These are phyloP conservation scores for Starmerella vitae DNA, from an alignment of 805 yeast genomes.

Conservation along the genomic window DNA sequence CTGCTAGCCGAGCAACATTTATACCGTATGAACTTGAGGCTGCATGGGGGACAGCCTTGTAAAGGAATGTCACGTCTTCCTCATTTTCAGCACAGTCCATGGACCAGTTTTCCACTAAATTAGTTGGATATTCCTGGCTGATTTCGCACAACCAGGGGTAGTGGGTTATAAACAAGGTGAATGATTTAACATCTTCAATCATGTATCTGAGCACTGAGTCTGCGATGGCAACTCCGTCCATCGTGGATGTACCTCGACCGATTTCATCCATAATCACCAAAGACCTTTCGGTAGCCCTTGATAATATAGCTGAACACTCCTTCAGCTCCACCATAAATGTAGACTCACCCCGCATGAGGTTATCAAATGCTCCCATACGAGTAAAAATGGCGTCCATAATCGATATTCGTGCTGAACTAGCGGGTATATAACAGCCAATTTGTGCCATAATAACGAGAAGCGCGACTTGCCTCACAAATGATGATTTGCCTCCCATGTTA, in stretches of 20 bases:
- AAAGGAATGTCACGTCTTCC: conserved; percentile 36
- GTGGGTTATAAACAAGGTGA: conserved; percentile 73
- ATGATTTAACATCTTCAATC: conserved; percentile 33
- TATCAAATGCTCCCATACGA: conserved; percentile 70
- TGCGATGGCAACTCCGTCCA: conserved; percentile 75
- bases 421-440: conserved; percentile 65
- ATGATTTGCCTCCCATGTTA: conserved; percentile 79
- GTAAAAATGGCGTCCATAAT: conserved; percentile 47
- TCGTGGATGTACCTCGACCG: conserved; percentile 61
- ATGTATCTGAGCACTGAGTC: conserved; percentile 54
- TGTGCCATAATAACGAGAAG: conserved; percentile 59
- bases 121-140: conserved; percentile 29
- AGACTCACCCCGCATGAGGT: conserved; percentile 59
- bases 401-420: conserved; percentile 45
- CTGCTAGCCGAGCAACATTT: conserved; percentile 70
- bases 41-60: conserved; percentile 37
- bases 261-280: conserved; percentile 60
- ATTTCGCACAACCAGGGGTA: conserved; percentile 52
- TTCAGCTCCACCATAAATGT: conserved; percentile 70
- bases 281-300: conserved; percentile 38
- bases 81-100: conserved; percentile 48
- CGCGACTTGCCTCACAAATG: conserved; percentile 63
- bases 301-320: conserved; percentile 48
- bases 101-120: conserved; percentile 44
- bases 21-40: conserved; percentile 65